Evolutionary conservation across 2,329 filamentous ascomycete genomes (phyloP), one percentile per base, ranked within the genome.

Genomic region (Orbilia quercus): DNA sequence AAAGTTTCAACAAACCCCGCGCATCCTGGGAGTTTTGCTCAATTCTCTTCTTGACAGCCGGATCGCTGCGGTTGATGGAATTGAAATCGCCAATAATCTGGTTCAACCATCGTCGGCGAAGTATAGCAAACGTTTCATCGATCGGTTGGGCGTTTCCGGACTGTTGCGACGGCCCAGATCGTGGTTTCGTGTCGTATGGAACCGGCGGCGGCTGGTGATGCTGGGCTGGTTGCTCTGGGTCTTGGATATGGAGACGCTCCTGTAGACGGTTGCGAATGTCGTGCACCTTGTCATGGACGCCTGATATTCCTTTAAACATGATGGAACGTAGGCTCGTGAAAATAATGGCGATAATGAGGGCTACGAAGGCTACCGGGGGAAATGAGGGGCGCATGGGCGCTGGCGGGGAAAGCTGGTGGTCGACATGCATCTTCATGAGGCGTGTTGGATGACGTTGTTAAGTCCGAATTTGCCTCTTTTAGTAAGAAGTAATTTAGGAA

Each of bases 1-100:
- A 53, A 18, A 53, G 45, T 7, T 58, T 28, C 16, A 60, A 25
- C 12, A 59, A 18, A 7, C 14, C 22, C 2, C 22, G 9, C 36
- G 25, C 36, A 6, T 18, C 7, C 16, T 12, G 14, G 1, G 67
- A 72, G 11, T 48, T 47, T 2, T n/a, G 12, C 1, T 57, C 25
- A 4, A 72, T 34, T 7, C 23, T 36, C 5, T 25, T 38, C 18
- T 55, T 25, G 6, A 72, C 40, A 9, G 20, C 28, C 4, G 53
- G 53, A 6, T 50, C 36, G 2, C 14, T 23, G 2, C 6, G 40
- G 14, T 65, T 53, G 3, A 72, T 23, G 0, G 54, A 16, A 11
- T 28, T 20, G 23, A 65, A 59, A 16, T 72, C 67, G 12, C 67
- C 67, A 2, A 72, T 31, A n/a, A 65, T 18, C 9, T 59, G 38